phyloP scores from a whole-genome alignment of 345 rosid genomes.

The Erucastrum elatum region DNA sequence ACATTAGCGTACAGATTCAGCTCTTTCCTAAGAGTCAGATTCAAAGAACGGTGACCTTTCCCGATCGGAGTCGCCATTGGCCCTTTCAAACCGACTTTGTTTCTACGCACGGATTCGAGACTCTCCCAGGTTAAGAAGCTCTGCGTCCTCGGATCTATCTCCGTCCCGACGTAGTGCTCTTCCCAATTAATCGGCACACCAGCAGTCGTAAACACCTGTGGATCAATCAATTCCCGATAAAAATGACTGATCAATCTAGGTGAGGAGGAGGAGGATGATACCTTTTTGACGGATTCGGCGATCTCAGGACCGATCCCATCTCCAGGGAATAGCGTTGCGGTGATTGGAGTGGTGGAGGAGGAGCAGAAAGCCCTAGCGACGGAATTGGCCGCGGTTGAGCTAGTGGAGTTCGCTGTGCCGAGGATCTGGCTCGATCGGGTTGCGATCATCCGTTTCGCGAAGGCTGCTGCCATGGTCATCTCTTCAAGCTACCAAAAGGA shows the following conservation, averaged over 20 bases:
- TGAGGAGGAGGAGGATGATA: background rate
- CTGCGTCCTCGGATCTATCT: constrained; percentile 94
- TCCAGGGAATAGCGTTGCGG: constrained; percentile 95
- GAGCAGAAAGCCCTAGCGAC: constrained; percentile 60
- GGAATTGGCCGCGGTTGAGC: constrained; percentile 25
- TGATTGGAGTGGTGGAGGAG: constrained; percentile 58
- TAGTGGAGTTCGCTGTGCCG: constrained; percentile 34
- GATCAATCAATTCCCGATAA: constrained; percentile 2
- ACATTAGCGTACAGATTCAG: constrained; percentile 95
- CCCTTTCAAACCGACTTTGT: constrained; percentile 93
- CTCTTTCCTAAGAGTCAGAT: constrained; percentile 90
- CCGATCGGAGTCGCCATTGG: constrained; percentile 99
- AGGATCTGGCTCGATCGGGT: constrained; percentile 46
- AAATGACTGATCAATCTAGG: background rate
- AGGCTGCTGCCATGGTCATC: constrained; percentile 43
- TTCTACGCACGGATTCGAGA: constrained; percentile 85
- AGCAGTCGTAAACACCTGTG: constrained; percentile 68
- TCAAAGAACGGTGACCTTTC: constrained; percentile 97
- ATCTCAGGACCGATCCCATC: constrained; percentile 99
- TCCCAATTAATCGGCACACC: constrained; percentile 98
- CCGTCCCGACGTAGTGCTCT: constrained; percentile 77
- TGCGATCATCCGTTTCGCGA: constrained; percentile 38
- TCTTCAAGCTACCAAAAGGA: constrained; percentile 33
- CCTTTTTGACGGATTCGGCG: constrained; percentile 95
- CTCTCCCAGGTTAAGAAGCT: constrained; percentile 98